Base-by-base conservation (phyloP, 805 yeast genomes). In the Blastobotrys attinorum region DNA sequence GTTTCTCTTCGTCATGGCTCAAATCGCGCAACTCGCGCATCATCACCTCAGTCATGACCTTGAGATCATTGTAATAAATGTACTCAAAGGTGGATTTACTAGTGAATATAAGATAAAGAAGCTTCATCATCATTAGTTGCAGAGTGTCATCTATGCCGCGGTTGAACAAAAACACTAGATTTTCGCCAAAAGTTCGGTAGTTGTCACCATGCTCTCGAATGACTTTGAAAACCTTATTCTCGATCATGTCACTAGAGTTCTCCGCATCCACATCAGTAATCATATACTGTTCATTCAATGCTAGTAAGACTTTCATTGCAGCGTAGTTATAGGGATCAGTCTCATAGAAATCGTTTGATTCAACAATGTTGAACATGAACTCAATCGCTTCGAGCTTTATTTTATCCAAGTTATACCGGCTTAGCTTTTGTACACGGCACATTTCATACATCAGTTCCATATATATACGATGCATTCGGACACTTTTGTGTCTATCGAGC, bases 251-350 rank as follows among this genome's bases (percentile, higher is more conserved):
- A n/a, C 20, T 16, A 6, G 32, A 41, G 6, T 37, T 42, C 10
- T 31, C 39, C 17, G n/a, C 43, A 22, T 45, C 40, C 11, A 47
- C 43, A 6, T 41, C 68, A 48, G 76, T 65, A 32, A 86, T 81
- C 81, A 89, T 77, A 61, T 77, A 89, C 62, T 89, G 96, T 59
- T 89, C 96, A 62, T 89, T 89, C 21, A 89, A 66, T 1, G 87
- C 79, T 32, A 89, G 65, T 10, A 89, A 61, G 13, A 85, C 65
- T 54, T 79, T 80, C 65, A 88, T 79, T 48, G 81, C 79, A 32
- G 84, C 75, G 48, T 76, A 77, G 56, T 79, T 81, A 49, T 70
- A 71, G 11, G 77, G 72, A 56, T 81, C 81, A 11, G 50, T 39
- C 22, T 57, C 58, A 37, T 55, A 55, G 25, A 54, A 58, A 22